Evolutionary conservation across 805 yeast genomes (phyloP).

Genomic region (Blastobotrys parvus): DNA sequence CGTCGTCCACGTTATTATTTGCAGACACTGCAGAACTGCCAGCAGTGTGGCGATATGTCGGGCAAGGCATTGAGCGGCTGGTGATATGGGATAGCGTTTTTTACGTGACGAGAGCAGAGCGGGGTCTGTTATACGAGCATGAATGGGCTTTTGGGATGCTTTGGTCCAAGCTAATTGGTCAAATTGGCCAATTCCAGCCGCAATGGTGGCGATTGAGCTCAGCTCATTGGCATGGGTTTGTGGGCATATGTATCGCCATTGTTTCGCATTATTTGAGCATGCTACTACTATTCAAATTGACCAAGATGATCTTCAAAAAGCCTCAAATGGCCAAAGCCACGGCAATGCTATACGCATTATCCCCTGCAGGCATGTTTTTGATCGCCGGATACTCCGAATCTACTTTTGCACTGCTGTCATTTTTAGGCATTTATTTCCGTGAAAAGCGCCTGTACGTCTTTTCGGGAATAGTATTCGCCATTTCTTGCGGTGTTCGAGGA

Average conservation of each 20-base stretch:
- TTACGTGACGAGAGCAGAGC: constrained; percentile 48
- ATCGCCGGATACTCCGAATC: constrained; percentile 73
- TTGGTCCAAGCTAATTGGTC: constrained; percentile 52
- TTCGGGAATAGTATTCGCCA: constrained; percentile 47
- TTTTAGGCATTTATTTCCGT: constrained; percentile 47
- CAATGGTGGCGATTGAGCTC: neutral
- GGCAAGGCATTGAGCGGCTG: constrained; percentile 28
- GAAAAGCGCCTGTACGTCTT: constrained; percentile 35
- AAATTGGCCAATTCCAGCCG: neutral
- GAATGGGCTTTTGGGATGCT: constrained; percentile 80
- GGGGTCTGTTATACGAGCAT: constrained; percentile 63
- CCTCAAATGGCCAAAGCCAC: constrained; percentile 27
- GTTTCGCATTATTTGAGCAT: constrained; percentile 42
- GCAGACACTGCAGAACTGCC: neutral
- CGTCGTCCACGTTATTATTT: constrained; percentile 38
- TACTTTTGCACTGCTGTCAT: constrained; percentile 51
- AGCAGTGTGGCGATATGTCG: neutral
- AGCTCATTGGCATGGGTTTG: constrained; percentile 36
- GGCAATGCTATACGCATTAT: constrained; percentile 44
- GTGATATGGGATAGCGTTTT: constrained; percentile 84
- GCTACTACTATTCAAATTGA: constrained; percentile 41
- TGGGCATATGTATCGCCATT: constrained; percentile 45
- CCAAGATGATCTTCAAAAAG: constrained; percentile 27
- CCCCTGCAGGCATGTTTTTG: constrained; percentile 76
- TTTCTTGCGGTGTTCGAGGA: constrained; percentile 60